Evolutionary conservation across 2,329 filamentous ascomycete genomes (phyloP).

Genomic region (Curvularia lunata): DNA sequence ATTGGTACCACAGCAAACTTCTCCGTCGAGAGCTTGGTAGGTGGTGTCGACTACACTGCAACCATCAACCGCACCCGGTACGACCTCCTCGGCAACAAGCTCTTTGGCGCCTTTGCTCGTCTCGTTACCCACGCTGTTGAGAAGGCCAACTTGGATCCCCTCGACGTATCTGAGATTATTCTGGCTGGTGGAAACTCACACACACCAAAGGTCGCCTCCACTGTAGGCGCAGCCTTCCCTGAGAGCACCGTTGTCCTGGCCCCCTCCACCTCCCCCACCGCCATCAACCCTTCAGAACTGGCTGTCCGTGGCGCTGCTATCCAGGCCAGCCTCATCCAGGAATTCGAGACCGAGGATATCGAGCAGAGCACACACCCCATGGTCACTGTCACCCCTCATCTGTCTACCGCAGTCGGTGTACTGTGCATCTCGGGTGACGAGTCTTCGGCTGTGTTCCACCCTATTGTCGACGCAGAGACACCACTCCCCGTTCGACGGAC

Average conservation of each 20-base stretch:
- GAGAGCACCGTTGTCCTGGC: slow-evolving; percentile 78
- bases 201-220: slow-evolving; percentile 88
- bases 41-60: slow-evolving; percentile 88
- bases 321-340: slow-evolving; percentile 91
- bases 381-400: slow-evolving; percentile 92
- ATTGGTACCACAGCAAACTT: slow-evolving; percentile 88
- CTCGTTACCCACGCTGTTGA: slow-evolving; percentile 83
- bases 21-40: slow-evolving; percentile 87
- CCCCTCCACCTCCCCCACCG: slow-evolving; percentile 75
- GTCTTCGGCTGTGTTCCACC: slow-evolving; percentile 73
- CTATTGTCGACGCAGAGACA: slow-evolving; percentile 84
- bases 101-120: slow-evolving; percentile 86
- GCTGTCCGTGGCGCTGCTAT: slow-evolving; percentile 89
- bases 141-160: slow-evolving; percentile 89
- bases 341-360: slow-evolving; percentile 92
- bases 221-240: slow-evolving; percentile 81
- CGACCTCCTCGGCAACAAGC: slow-evolving; percentile 84
- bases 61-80: slow-evolving; percentile 94
- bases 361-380: slow-evolving; percentile 95
- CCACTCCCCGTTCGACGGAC: slow-evolving; percentile 87
- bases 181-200: slow-evolving; percentile 90
- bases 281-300: slow-evolving; percentile 94
- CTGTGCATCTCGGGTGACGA: slow-evolving; percentile 68
- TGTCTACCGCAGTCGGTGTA: slow-evolving; percentile 86
- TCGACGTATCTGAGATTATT: slow-evolving; percentile 94